Conservation (phyloP, 352 stramenopile species). For the Elongisporangium prolatum region DNA sequence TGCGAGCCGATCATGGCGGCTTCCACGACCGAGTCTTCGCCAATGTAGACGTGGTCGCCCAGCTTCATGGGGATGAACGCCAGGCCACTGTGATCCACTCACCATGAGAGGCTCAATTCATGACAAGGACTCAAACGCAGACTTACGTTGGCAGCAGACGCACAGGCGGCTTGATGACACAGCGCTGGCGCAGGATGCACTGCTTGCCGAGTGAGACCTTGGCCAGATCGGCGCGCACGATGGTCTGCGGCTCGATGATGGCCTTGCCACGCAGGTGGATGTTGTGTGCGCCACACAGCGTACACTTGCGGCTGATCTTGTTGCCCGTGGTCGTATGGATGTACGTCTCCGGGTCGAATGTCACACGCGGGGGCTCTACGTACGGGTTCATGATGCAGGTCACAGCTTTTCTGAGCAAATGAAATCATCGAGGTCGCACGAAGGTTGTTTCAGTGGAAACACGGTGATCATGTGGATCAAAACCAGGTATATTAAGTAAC, state of each 20-base stretch:
- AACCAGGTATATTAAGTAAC: constrained; percentile 3
- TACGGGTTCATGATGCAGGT: constrained; percentile 43
- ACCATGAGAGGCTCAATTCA: neutral
- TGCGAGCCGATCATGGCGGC: constrained; percentile 79
- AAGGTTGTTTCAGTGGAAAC: neutral
- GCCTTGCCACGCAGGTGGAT: constrained; percentile 77
- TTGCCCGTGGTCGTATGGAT: constrained; percentile 69
- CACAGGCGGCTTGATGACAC: constrained; percentile 68
- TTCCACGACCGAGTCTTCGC: constrained; percentile 69
- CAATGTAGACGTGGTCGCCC: constrained; percentile 79
- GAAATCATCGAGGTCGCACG: neutral
- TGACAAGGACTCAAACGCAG: neutral
- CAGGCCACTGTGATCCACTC: constrained; percentile 33
- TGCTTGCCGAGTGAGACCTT: constrained; percentile 81
- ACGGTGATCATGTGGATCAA: neutral
- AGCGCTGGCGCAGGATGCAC: constrained; percentile 67
- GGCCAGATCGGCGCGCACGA: constrained; percentile 78
- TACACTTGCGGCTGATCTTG: constrained; percentile 67
- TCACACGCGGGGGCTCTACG: constrained; percentile 40
- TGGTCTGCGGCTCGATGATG: constrained; percentile 64
- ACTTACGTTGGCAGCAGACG: constrained; percentile 54
- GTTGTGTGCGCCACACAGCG: constrained; percentile 58
- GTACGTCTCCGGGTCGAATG: constrained; percentile 53
- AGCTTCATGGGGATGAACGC: constrained; percentile 84
- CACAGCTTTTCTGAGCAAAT: neutral